These are phyloP conservation scores for Paramarasmius palmivorus DNA, from an alignment of 1,284 basidiomycete genomes.

Conservation along the genomic window DNA sequence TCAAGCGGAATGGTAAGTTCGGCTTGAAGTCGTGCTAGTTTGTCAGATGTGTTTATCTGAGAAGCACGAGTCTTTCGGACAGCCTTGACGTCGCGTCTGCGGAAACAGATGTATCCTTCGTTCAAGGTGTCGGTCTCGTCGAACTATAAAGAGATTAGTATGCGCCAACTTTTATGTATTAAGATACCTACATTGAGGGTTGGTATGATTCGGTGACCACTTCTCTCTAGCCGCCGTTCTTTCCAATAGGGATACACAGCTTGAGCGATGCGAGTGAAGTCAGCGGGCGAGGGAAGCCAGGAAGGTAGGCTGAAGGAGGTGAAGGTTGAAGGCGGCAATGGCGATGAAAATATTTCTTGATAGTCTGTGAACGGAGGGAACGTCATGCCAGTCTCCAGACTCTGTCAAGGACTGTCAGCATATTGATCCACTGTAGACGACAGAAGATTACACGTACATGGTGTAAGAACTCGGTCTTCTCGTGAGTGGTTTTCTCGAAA, in stretches of 20 bases:
- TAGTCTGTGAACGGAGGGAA: conserved; percentile 84
- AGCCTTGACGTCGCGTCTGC: conserved; percentile 92
- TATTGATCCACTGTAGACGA: too few relatives aligned
- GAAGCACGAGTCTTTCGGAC: conserved; percentile 93
- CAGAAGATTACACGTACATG: conserved; percentile 64
- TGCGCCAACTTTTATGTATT: neutral
- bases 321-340: conserved; percentile 59
- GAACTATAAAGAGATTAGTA: conserved; percentile 52
- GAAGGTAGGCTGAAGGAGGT: conserved; percentile 61
- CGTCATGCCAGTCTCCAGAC: conserved; percentile 60
- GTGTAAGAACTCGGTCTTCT: conserved; percentile 89
- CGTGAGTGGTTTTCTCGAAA: conserved; percentile 90
- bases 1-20: conserved; percentile 78
- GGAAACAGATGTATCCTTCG: conserved; percentile 98
- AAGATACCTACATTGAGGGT: conserved; percentile 65
- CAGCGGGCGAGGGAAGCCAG: conserved; percentile 58
- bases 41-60: conserved; percentile 87
- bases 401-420: conserved; percentile 32
- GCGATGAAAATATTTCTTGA: conserved; percentile 66
- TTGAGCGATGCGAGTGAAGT: conserved; percentile 64
- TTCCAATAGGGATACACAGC: conserved; percentile 83
- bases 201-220: conserved; percentile 80
- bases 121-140: conserved; percentile 91
- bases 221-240: conserved; percentile 70
- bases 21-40: conserved; percentile 76